Percentiles rank a stretch among this genome's conserved stretches.
Evolutionary conservation across 768 basidiomycete species (phyloP).

Genomic region (Dioszegia hungarica): DNA sequence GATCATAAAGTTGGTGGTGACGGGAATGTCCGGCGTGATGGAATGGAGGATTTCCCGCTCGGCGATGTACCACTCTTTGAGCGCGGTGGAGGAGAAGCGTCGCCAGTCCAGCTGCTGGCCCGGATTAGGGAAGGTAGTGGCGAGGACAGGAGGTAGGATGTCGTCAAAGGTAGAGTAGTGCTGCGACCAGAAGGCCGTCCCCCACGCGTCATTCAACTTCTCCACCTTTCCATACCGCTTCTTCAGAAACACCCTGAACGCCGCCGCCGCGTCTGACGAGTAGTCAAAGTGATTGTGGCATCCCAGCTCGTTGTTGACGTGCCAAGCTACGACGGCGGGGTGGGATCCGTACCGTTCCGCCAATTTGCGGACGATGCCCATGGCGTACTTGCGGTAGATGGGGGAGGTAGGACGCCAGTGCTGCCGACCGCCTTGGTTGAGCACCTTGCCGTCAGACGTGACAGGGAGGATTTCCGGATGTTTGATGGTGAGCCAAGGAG

Average conservation of each 20-base stretch:
- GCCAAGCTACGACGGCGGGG: slow-evolving; percentile 18
- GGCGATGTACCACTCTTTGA: slow-evolving; percentile 3
- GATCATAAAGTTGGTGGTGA: slow-evolving; percentile 22
- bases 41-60: slow-evolving; percentile 8
- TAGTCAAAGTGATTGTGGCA: slow-evolving; percentile 19
- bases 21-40: slow-evolving; percentile 10
- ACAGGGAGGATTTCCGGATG: slow-evolving; percentile 19
- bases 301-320: slow-evolving; percentile 23
- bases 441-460: slow-evolving; percentile 4
- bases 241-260: slow-evolving; percentile 15
- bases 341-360: slow-evolving; percentile 15
- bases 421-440: slow-evolving; percentile 11
- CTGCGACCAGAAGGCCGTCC: slow-evolving; percentile 22
- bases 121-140: slow-evolving; percentile 11
- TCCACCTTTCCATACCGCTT: slow-evolving; percentile 11
- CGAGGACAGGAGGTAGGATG: slow-evolving; percentile 14
- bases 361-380: slow-evolving; percentile 6
- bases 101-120: slow-evolving; percentile 16
- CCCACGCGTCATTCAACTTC: slow-evolving; percentile 22
- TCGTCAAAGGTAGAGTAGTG: slow-evolving; percentile 12
- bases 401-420: slow-evolving; percentile 19
- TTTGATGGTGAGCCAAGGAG: slow-evolving; percentile 15
- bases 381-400: slow-evolving; percentile 12
- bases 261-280: slow-evolving; percentile 17
- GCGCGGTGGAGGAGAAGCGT: slow-evolving; percentile 12